These are phyloP conservation scores for Lentinus brumalis DNA, from an alignment of 768 basidiomycete species.

Conservation along the genomic window DNA sequence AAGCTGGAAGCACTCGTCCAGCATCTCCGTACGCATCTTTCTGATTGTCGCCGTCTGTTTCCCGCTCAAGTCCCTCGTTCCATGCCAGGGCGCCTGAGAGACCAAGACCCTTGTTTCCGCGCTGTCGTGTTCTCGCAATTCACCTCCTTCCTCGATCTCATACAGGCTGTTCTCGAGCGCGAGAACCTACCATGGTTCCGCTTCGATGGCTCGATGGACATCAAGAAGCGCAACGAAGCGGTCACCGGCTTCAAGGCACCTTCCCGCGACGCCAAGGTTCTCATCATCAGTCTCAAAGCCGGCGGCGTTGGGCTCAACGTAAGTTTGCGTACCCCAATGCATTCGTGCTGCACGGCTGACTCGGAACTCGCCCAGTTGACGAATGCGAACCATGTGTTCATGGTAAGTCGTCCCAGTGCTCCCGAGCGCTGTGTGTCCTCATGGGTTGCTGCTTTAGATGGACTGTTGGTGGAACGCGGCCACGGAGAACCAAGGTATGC, in stretches of 20 bases:
- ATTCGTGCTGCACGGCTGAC: slow-evolving; percentile 3
- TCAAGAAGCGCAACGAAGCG: slow-evolving; percentile 76
- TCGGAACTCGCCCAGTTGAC: slow-evolving; percentile 51
- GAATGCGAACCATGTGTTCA: slow-evolving; percentile 82
- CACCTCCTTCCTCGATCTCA: slow-evolving; percentile 84
- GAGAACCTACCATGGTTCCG: slow-evolving; percentile 72
- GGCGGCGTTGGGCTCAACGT: slow-evolving; percentile 92
- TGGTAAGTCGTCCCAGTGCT: slow-evolving; percentile 48
- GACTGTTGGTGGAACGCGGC: slow-evolving; percentile 94
- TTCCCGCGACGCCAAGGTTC: slow-evolving; percentile 70
- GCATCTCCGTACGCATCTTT: slow-evolving; percentile 57
- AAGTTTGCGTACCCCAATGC: slow-evolving; percentile 26
- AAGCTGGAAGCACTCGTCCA: slow-evolving; percentile 84
- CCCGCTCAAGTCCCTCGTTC: not conserved
- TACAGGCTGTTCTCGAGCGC: slow-evolving; percentile 67
- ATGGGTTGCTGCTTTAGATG: slow-evolving; percentile 53
- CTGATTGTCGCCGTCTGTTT: not conserved
- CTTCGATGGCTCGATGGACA: slow-evolving; percentile 92
- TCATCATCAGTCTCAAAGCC: slow-evolving; percentile 83
- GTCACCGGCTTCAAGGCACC: slow-evolving; percentile 75
- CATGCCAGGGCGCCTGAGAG: slow-evolving; percentile 54
- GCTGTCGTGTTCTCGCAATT: slow-evolving; percentile 92
- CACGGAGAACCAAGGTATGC: slow-evolving; percentile 72
- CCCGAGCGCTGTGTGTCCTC: not conserved
- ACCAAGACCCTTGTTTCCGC: slow-evolving; percentile 76